Base-by-base conservation (phyloP, 345 rosid species). In the Hirschfeldia incana region DNA sequence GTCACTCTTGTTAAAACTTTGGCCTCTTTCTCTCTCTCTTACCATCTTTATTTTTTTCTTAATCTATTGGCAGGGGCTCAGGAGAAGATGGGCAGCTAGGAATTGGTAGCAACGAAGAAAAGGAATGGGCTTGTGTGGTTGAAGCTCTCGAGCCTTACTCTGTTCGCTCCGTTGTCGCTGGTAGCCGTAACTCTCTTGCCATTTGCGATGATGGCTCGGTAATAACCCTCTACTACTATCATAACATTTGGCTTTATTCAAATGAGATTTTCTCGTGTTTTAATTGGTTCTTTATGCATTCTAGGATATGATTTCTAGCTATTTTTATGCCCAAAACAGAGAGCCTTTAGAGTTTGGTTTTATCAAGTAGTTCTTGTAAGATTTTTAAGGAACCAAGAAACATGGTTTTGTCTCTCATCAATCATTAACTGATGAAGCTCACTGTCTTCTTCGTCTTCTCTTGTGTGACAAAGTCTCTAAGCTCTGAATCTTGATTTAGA, bases 21-120 rank as follows among this genome's bases (percentile, higher is more conserved):
- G 32, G 33, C 70, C n/a, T n/a, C 61, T 59, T 11, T 60, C 55
- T 49, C 15, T 44, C 55, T 46, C 64, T 65, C 73, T 70, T 39
- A 39, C 30, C 36, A 62, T 49, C 32, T 42, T 28, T 29, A 29
- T 29, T 29, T 13, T 17, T 37, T 37, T 37, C 8, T 8, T 2
- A 37, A 37, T 37, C 10, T 61, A 12, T 72, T 77, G 11, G 64
- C 88, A 95, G 98, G 98, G 99, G 99, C 49, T 80, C 98, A 12
- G 99, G 98, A 67, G 99, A 96, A 83, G 99, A 96, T 81, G 99
- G 99, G 69, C 98, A 96, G 73, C 82, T 96, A 73, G 98, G 99
- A 39, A 85, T 88, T 66, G 98, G 98, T 12, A 87, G 69, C 72
- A 87, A 88, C 74, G 98, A 91, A 80, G 98, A 93, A 67, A 93